phyloP scores from a whole-genome alignment of 2,329 filamentous ascomycete species.

The Immersiporthe knoxdaviesiana region DNA sequence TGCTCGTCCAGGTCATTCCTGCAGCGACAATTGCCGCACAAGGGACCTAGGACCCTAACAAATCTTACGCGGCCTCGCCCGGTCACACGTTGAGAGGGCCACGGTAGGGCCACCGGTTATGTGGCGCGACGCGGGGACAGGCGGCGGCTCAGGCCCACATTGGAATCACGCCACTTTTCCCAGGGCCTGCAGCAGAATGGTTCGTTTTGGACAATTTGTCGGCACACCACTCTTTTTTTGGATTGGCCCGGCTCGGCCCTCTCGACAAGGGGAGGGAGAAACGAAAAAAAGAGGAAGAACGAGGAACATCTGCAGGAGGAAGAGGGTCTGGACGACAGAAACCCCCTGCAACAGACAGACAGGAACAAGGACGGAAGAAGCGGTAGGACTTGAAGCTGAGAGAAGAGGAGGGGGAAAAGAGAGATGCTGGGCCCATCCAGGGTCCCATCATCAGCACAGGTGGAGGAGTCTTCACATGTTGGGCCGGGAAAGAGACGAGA shows the following conservation, averaged over 20 bases:
- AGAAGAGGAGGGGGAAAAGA: not conserved
- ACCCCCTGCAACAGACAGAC: not conserved
- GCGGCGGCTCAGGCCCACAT: not conserved
- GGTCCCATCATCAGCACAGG: not conserved
- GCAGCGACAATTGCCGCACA: not conserved
- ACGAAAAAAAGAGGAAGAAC: not conserved
- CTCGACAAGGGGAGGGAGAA: not conserved
- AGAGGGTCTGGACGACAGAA: not conserved
- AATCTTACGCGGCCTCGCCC: constrained; percentile 29
- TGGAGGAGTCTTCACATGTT: constrained; percentile 8
- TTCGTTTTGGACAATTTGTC: constrained; percentile 13
- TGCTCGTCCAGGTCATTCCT: constrained; percentile 12
- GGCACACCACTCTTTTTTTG: not conserved
- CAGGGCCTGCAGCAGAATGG: constrained; percentile 22
- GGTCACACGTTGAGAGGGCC: constrained; percentile 33
- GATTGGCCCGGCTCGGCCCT: not conserved
- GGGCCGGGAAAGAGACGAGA: not conserved
- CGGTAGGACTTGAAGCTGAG: not conserved
- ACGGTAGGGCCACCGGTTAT: constrained; percentile 19
- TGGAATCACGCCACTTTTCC: constrained; percentile 28
- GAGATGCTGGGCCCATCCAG: not conserved
- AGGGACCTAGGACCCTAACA: constrained; percentile 30
- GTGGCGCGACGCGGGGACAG: constrained; percentile 6
- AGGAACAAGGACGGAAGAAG: not conserved
- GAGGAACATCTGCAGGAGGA: not conserved